A percentile compares a stretch with the other conserved stretches of the same genome.
These are phyloP conservation scores for Eruca vesicaria DNA, from an alignment of 441 rosid genomes.

Conservation along the genomic window DNA sequence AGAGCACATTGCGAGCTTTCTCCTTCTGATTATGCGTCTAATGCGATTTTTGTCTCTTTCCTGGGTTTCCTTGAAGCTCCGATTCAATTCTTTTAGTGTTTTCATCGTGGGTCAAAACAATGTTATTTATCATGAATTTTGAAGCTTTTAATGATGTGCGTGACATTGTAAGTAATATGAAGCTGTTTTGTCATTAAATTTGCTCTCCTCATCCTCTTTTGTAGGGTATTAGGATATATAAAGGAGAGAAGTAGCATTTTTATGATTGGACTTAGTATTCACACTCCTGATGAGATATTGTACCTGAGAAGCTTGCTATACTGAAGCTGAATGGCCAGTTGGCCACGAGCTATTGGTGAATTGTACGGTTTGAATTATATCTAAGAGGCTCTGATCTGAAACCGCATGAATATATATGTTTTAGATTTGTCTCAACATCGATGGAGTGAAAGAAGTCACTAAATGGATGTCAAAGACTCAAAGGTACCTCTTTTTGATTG, in stretches of 20 bases:
- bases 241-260: constrained; percentile 90
- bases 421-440: too few relatives aligned
- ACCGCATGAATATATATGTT: constrained; percentile 39
- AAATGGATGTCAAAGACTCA: too few relatives aligned
- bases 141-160: background rate
- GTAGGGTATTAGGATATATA: constrained; percentile 56
- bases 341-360: constrained; percentile 47
- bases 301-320: constrained; percentile 84
- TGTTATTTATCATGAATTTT: background rate
- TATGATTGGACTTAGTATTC: constrained; percentile 83
- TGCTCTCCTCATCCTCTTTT: constrained; percentile 1
- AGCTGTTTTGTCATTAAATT: background rate
- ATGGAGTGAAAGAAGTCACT: too few relatives aligned
- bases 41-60: too few relatives aligned
- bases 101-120: background rate
- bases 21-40: too few relatives aligned
- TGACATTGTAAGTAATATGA: background rate
- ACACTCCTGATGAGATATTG: constrained; percentile 88
- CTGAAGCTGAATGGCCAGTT: constrained; percentile 47
- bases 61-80: too few relatives aligned
- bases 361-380: constrained; percentile 82
- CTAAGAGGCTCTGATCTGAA: constrained; percentile 57
- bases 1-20: too few relatives aligned
- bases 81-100: background rate
- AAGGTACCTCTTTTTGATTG: too few relatives aligned